A percentile compares a stretch with the other conserved stretches of the same genome.
Evolutionary conservation across 1,284 basidiomycete genomes (phyloP).

Genomic region (Tilletia setariae): DNA sequence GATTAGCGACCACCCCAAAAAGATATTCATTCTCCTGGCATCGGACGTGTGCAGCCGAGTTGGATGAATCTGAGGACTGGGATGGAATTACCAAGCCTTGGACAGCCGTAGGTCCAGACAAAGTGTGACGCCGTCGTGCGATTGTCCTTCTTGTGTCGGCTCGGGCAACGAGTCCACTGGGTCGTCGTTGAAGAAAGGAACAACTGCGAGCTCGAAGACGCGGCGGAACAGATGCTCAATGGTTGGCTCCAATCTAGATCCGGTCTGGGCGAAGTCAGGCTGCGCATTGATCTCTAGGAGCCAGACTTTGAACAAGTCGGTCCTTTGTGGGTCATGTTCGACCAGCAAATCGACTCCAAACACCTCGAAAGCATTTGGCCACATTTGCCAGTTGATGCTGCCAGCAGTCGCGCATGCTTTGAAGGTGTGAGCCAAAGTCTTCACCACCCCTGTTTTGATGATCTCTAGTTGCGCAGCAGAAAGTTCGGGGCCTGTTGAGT

Average conservation of each 20-base stretch:
- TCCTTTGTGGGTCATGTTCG: slow-evolving; percentile 32
- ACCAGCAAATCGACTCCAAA: slow-evolving; percentile 89
- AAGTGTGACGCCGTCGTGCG: slow-evolving; percentile 30
- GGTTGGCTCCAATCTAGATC: slow-evolving; percentile 74
- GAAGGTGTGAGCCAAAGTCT: slow-evolving; percentile 73
- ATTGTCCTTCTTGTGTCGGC: slow-evolving; percentile 34
- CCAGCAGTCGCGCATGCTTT: slow-evolving; percentile 73
- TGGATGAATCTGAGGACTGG: neutral
- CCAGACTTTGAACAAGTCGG: slow-evolving; percentile 62
- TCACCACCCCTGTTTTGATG: slow-evolving; percentile 26
- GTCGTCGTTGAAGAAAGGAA: slow-evolving; percentile 23
- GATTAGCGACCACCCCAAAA: too few relatives aligned
- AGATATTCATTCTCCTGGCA: neutral
- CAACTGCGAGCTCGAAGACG: slow-evolving; percentile 38
- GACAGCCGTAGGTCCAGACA: slow-evolving; percentile 36
- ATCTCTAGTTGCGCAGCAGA: slow-evolving; percentile 57
- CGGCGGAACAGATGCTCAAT: slow-evolving; percentile 71
- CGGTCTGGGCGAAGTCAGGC: slow-evolving; percentile 91
- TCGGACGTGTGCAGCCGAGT: neutral
- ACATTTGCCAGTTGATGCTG: slow-evolving; percentile 80
- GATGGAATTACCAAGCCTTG: slow-evolving; percentile 1
- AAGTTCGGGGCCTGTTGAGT: slow-evolving; percentile 57
- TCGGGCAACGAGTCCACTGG: neutral
- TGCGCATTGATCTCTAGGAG: slow-evolving; percentile 87
- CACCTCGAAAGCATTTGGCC: slow-evolving; percentile 88